Base-by-base conservation (phyloP, 495 filamentous ascomycete genomes). In the Penicillium manginii region DNA sequence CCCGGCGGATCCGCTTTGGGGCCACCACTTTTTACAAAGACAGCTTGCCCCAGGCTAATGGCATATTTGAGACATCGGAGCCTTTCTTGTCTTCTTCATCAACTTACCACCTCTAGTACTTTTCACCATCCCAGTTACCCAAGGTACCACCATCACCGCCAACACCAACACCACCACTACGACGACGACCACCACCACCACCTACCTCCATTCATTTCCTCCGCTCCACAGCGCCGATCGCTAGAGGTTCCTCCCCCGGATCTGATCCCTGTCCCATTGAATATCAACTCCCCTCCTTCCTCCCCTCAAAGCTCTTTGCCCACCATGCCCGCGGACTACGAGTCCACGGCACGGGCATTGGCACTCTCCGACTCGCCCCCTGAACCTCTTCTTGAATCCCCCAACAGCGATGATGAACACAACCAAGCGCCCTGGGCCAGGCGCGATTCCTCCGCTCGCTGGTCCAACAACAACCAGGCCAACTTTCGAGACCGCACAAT, bases 321-420 rank as follows among this genome's bases (percentile, higher is more conserved):
- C 59, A 70, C 46, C 15, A 84, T 84, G 80, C 80, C 78, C 11
- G 81, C 82, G 55, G 83, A 85, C 68, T 88, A 88, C 72, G 56
- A 74, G 53, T 86, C 85, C 47, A 86, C 85, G 18, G 86, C 85
- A 18, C 83, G 84, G 67, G 86, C 86, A 46, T 81, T 90, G 39
- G 83, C 88, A 50, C 72, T 88, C 9, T 83, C 86, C 10, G 71
- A 84, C 19, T 83, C 83, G 2, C 76, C 81, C 29, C 67, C 77
- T 48, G 79, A 76, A 57, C 60, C 58, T 50, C 56, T 66, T 43
- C 60, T 67, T 65, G 63, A 73, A 45, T 67, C 67, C 18, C 59
- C 59, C 50, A 57, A 66, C 43, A 55, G 67, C 60, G 65, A 68
- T 66, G 63, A 76, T 29, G 26, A 29, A 66, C 83, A 77, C 32